Conservation (phyloP, 2,329 filamentous ascomycete genomes). For the Tolypocladium endophyticum region DNA sequence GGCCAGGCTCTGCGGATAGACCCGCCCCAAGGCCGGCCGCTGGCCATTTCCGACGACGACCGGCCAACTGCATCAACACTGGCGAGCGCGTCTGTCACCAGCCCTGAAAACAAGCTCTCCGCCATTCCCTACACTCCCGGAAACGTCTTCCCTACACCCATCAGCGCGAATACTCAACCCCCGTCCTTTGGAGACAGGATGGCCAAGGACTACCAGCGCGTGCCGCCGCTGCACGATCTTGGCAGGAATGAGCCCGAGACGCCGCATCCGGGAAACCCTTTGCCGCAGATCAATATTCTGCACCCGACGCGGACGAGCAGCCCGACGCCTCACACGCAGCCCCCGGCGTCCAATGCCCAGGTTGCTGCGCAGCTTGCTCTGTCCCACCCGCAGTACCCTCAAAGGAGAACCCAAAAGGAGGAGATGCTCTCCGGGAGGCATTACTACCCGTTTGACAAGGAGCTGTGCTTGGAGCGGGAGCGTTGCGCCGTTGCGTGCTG, state of each 20-base stretch:
- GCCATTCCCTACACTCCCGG: slow-evolving; percentile 42
- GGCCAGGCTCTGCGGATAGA: slow-evolving; percentile 53
- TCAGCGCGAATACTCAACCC: slow-evolving; percentile 43
- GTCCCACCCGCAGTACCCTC: slow-evolving; percentile 41
- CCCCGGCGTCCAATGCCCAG: slow-evolving; percentile 34
- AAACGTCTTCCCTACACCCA: slow-evolving; percentile 51
- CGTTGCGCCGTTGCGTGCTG: slow-evolving; percentile 72
- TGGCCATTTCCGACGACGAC: slow-evolving; percentile 44
- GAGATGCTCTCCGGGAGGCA: slow-evolving; percentile 75
- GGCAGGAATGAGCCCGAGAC: slow-evolving; percentile 45
- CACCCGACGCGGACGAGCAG: slow-evolving; percentile 40
- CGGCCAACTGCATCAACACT: slow-evolving; percentile 48
- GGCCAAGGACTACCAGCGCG: slow-evolving; percentile 49
- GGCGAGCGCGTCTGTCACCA: slow-evolving; percentile 45
- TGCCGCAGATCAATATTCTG: slow-evolving; percentile 49
- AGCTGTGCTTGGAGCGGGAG: slow-evolving; percentile 74
- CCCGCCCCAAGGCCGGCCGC: slow-evolving; percentile 46
- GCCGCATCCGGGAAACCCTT: slow-evolving; percentile 35
- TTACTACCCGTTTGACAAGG: slow-evolving; percentile 71
- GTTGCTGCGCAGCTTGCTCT: slow-evolving; percentile 49
- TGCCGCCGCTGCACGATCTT: slow-evolving; percentile 50
- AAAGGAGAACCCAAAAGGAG: slow-evolving; percentile 62
- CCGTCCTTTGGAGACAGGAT: slow-evolving; percentile 36
- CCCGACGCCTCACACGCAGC: slow-evolving; percentile 28
- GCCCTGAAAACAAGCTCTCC: slow-evolving; percentile 53